These are phyloP conservation scores for Cyclotella kingstonii DNA, from an alignment of 108 stramenopile genomes.

Conservation along the genomic window DNA sequence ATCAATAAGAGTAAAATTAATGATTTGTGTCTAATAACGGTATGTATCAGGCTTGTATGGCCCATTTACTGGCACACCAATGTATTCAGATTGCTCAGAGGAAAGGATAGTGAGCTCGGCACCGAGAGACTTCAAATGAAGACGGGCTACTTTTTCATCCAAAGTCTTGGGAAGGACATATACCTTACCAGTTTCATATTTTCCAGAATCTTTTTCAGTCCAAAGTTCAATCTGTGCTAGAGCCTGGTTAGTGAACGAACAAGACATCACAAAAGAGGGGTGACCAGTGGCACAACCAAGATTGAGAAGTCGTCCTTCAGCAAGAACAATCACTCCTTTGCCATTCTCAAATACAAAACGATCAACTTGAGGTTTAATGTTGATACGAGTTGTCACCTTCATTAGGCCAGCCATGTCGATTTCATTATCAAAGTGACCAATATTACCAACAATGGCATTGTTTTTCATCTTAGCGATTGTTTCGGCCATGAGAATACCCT, in stretches of 20 bases:
- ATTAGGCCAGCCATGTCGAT: conserved; percentile 98
- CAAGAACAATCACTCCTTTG: conserved; percentile 95
- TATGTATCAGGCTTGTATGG: conserved; percentile 99
- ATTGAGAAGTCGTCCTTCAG: conserved; percentile 99
- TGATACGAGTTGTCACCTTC: conserved; percentile 86
- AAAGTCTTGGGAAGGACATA: conserved; percentile 98
- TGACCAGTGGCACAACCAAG: conserved; percentile 99
- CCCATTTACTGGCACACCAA: conserved; percentile 89
- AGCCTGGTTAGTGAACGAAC: conserved; percentile 99
- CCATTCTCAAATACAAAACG: conserved; percentile 92
- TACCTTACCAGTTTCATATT: conserved; percentile 95
- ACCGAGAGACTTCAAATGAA: conserved; percentile 94
- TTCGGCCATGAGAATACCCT: conserved; percentile 96
- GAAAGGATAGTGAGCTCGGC: conserved; percentile 94
- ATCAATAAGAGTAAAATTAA: no score
- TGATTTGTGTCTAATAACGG: conserved; percentile 93
- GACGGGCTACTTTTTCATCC: conserved; percentile 99
- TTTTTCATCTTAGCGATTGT: conserved; percentile 99
- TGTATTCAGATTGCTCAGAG: conserved; percentile 96
- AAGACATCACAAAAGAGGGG: conserved; percentile 99
- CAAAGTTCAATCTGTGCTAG: conserved; percentile 99
- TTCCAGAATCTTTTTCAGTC: conserved; percentile 91
- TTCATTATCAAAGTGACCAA: conserved; percentile 99
- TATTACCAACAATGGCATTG: conserved; percentile 99
- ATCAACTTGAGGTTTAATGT: conserved; percentile 99